Conservation (phyloP, 176 grass and related monocot species). For the Cymbopogon citratus region DNA sequence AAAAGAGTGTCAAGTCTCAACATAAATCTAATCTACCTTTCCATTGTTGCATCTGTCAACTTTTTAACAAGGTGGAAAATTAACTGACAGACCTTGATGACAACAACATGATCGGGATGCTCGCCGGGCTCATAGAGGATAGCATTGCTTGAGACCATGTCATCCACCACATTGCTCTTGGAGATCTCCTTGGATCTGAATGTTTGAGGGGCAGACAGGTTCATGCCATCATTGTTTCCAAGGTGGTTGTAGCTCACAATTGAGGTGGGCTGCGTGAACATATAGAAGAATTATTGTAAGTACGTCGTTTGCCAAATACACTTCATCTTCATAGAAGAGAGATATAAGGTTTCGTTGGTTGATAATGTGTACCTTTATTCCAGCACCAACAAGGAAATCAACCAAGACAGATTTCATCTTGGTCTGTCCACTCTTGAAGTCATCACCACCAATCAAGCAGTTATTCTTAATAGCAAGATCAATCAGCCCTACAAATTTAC, state of each 20-base stretch:
- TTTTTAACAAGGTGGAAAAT: not conserved
- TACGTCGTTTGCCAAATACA: not conserved
- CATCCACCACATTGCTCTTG: slow-evolving; percentile 96
- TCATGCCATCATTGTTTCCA: slow-evolving; percentile 95
- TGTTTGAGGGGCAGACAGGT: slow-evolving; percentile 92
- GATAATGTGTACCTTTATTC: slow-evolving; percentile 63
- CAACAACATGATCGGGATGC: slow-evolving; percentile 89
- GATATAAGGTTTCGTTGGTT: not conserved
- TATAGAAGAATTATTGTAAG: not conserved
- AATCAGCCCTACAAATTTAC: slow-evolving; percentile 73
- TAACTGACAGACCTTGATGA: slow-evolving; percentile 71
- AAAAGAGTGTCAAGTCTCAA: slow-evolving; percentile 3
- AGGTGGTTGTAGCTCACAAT: slow-evolving; percentile 99
- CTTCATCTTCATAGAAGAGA: not conserved
- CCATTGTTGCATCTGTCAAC: not conserved
- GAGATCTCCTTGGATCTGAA: slow-evolving; percentile 98
- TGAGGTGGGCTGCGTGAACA: slow-evolving; percentile 62
- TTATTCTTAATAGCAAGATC: slow-evolving; percentile 90
- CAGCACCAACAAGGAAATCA: slow-evolving; percentile 95
- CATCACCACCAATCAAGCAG: slow-evolving; percentile 86
- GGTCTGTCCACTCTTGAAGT: slow-evolving; percentile 99
- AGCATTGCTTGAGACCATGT: slow-evolving; percentile 95
- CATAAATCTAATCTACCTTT: not conserved
- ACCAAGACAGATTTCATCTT: slow-evolving; percentile 99
- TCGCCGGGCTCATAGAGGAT: slow-evolving; percentile 91